Evolutionary conservation across 495 filamentous ascomycete genomes (phyloP).

Genomic region (Chaetomium tenue): DNA sequence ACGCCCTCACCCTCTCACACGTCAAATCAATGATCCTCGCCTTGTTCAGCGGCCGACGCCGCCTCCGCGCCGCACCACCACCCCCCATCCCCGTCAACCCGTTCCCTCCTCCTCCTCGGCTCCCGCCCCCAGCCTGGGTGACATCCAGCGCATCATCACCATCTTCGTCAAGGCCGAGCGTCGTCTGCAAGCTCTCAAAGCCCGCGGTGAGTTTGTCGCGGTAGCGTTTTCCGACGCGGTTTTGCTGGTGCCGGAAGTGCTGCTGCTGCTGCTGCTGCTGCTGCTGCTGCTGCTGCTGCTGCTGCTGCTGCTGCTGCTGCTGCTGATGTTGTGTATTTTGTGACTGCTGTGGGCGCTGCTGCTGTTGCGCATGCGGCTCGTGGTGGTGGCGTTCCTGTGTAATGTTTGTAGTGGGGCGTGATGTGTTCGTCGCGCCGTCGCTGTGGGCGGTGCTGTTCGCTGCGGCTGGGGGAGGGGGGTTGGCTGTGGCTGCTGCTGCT

Average conservation of each 20-base stretch:
- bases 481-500: too few species aligned
- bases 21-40: constrained; percentile 30
- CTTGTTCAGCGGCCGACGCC: constrained; percentile 26
- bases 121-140: too few species aligned
- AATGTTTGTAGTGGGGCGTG: too few species aligned
- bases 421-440: too few species aligned
- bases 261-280: not conserved
- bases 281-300: not conserved
- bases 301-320: too few species aligned
- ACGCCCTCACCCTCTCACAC: constrained; percentile 18
- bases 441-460: too few species aligned
- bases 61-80: not conserved
- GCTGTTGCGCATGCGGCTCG: too few species aligned
- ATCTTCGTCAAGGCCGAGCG: constrained; percentile 12
- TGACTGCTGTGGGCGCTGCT: too few species aligned
- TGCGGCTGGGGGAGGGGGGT: too few species aligned
- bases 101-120: not conserved
- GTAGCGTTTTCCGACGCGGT: constrained; percentile 38
- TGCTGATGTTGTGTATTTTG: not conserved
- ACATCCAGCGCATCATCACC: too few species aligned
- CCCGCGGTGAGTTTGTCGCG: constrained; percentile 34
- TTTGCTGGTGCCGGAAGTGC: constrained; percentile 11
- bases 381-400: too few species aligned
- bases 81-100: not conserved
- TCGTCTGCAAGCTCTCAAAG: constrained; percentile 31